Evolutionary conservation across 306 rosid species (phyloP).

Genomic region (Quercus glauca): DNA sequence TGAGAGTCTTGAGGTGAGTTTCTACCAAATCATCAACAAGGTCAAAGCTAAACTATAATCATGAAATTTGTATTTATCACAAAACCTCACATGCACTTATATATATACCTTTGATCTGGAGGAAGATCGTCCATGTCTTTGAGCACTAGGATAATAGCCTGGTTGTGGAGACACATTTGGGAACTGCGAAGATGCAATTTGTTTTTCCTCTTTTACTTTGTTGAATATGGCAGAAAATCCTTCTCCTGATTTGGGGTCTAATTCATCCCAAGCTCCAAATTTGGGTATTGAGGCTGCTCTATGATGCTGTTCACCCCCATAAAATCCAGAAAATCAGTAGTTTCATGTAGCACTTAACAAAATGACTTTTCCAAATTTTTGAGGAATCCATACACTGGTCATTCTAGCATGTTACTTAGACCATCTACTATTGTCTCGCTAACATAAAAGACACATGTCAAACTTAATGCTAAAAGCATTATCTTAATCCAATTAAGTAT

Average conservation of each 20-base stretch:
- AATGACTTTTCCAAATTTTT: background rate
- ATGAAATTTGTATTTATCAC: background rate
- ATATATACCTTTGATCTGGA: slow-evolving; percentile 27
- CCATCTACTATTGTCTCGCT: too few relatives aligned
- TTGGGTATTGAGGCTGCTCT: slow-evolving; percentile 38
- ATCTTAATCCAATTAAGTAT: too few relatives aligned
- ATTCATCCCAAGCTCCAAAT: slow-evolving; percentile 59
- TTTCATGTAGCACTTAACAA: background rate
- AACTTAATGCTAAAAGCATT: too few relatives aligned
- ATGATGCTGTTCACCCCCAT: slow-evolving; percentile 19
- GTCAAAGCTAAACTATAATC: background rate
- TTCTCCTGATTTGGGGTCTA: slow-evolving; percentile 49
- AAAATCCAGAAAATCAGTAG: too few relatives aligned
- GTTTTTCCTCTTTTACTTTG: slow-evolving; percentile 34
- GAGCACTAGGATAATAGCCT: background rate
- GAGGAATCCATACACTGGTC: too few relatives aligned
- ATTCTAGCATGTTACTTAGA: too few relatives aligned
- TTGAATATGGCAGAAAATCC: slow-evolving; percentile 36
- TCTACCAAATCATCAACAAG: background rate
- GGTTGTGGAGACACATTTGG: background rate
- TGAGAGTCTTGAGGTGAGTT: background rate
- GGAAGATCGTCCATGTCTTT: background rate
- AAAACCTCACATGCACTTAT: background rate
- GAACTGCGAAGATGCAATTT: background rate
- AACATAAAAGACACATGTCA: too few relatives aligned